Base-by-base conservation (phyloP, 257 asterid species). In the Forsythia suspensa region DNA sequence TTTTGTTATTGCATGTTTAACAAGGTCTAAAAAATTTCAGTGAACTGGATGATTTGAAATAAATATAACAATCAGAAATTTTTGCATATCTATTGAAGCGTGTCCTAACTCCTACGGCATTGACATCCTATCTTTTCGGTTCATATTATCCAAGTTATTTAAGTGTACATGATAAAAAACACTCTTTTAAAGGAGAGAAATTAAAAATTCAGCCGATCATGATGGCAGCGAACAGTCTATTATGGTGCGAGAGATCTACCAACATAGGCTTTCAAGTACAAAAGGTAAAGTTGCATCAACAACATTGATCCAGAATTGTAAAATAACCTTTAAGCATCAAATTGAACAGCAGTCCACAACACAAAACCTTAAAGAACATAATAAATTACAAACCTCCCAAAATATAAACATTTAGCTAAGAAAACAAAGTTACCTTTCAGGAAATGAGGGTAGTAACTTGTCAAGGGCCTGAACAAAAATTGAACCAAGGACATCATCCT, bases 361-460 rank as follows among this genome's bases (percentile, higher is more conserved):
- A 29, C 21, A 8, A 11, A 24, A 65, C n/a, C 72, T 65, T 29
- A 24, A 51, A 29, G 18, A 40, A 24, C 72, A n/a, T 41, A 63
- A 76, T 42, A 65, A 65, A 76, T 63, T 41, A 42, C 63, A 24
- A 77, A 52, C 29, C 38, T 55, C 20, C 24, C 16, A 41, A 78
- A 24, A 74, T 39, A 41, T 39, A 9, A 41, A 44, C 48, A n/a
- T 43, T 67, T 2, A 43, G 34, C 42, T 43, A 21, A 51, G 36
- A 51, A 20, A 51, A n/a, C 77, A 0, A 9, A 75, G 21, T 52
- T 70, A 80, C 84, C 84, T 75, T 72, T 24, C 51, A 41, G 84
- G 69, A 80, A 80, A 80, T 75, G 84, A 74, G 76, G 84, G 84
- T 52, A 75, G 40, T 80, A 75, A 37, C 42, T 75, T 73, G 16